Evolutionary conservation across 305 asterid species (phyloP).

Genomic region (Striga hermonthica): DNA sequence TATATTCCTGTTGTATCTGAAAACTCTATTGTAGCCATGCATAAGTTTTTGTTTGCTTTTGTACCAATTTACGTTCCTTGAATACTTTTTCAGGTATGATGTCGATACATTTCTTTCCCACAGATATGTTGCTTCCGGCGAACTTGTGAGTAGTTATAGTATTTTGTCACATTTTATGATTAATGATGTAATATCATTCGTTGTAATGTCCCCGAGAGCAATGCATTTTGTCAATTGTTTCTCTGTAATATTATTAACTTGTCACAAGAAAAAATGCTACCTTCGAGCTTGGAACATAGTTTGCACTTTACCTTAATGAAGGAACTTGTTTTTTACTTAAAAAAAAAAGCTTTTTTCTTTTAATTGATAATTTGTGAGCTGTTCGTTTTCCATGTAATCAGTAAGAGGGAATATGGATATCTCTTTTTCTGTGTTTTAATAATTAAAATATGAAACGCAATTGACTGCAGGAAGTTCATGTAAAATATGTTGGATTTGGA

Average conservation of each 20-base stretch:
- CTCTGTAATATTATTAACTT: constrained; percentile 6
- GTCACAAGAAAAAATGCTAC: constrained; percentile 13
- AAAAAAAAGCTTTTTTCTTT: no score
- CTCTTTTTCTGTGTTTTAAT: constrained; percentile 12
- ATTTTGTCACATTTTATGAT: constrained; percentile 10
- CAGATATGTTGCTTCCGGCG: constrained; percentile 60
- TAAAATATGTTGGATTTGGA: constrained; percentile 78
- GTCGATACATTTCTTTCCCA: constrained; percentile 67
- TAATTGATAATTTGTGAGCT: not conserved
- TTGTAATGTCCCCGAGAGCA: constrained; percentile 8
- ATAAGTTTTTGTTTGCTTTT: constrained; percentile 1
- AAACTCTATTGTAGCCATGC: constrained; percentile 4
- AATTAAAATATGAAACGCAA: constrained; percentile 23
- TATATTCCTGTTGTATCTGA: constrained; percentile 11
- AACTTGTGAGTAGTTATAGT: constrained; percentile 61
- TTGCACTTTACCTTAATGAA: constrained; percentile 19
- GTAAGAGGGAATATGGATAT: not conserved
- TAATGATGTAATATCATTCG: constrained; percentile 12
- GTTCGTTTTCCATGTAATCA: not conserved
- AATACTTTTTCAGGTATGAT: constrained; percentile 65
- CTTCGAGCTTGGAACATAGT: constrained; percentile 15
- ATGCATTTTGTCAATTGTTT: constrained; percentile 18
- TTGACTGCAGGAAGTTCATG: constrained; percentile 70
- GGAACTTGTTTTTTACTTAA: not conserved
- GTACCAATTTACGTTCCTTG: constrained; percentile 14